A percentile compares a stretch with the other conserved stretches of the same genome.
phyloP scores from a whole-genome alignment of 805 yeast species.

The Suhomyces xylopsoci region DNA sequence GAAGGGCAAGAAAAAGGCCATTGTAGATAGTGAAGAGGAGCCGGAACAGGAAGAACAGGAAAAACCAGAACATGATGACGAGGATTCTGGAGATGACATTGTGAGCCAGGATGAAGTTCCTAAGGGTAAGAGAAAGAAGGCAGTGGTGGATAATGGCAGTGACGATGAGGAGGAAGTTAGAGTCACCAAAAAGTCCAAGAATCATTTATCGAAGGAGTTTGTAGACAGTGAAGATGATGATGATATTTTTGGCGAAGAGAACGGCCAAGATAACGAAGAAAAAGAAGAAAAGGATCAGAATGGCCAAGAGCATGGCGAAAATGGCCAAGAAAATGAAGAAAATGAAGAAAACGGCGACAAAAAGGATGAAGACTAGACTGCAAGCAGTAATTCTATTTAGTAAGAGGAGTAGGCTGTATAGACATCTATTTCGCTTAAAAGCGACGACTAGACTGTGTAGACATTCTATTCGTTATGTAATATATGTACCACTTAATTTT shows the following conservation, averaged over 20 bases:
- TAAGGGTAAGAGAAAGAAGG: conserved; percentile 25
- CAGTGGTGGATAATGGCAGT: conserved; percentile 28
- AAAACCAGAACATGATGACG: neutral
- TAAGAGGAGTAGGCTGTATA: too few relatives aligned
- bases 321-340: too few relatives aligned
- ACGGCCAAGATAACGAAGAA: conserved; percentile 6
- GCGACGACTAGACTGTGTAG: too few relatives aligned
- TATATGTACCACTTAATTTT: conserved; percentile 2
- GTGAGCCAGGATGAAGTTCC: conserved; percentile 7
- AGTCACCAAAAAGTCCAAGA: conserved; percentile 32
- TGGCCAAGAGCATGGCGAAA: conserved; percentile 20
- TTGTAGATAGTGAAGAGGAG: conserved; percentile 29
- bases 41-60: neutral
- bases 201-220: conserved; percentile 26
- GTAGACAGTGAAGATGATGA: conserved; percentile 49
- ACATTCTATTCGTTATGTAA: neutral
- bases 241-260: conserved; percentile 24
- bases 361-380: conserved; percentile 16
- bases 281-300: conserved; percentile 17
- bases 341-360: conserved; percentile 24
- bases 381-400: neutral
- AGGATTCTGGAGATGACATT: conserved; percentile 10
- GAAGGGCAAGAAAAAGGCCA: conserved; percentile 26
- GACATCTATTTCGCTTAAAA: too few relatives aligned
- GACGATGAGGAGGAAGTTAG: conserved; percentile 30